These are phyloP conservation scores for Clitocybe nebularis DNA, from an alignment of 1,284 basidiomycete genomes.

Conservation along the genomic window DNA sequence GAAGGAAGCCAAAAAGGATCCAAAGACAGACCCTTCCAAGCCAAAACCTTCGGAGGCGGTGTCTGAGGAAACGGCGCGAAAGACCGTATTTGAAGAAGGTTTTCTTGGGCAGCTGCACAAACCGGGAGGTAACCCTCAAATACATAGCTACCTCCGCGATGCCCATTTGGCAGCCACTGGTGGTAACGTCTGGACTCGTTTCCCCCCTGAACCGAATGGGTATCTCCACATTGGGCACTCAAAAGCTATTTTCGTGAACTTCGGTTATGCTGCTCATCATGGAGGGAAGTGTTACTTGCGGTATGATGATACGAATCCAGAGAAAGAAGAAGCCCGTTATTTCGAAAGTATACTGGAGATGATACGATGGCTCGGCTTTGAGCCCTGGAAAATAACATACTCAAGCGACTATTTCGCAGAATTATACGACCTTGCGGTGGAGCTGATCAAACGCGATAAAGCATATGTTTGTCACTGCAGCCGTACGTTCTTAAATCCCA, in stretches of 20 bases:
- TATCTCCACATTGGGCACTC: conserved; percentile 97
- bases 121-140: conserved; percentile 93
- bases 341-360: conserved; percentile 97
- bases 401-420: conserved; percentile 96
- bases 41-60: conserved; percentile 28
- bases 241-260: conserved; percentile 98
- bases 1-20: conserved; percentile 55
- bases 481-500: conserved; percentile 48
- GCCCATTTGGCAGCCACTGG: conserved; percentile 81
- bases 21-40: conserved; percentile 28
- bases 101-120: conserved; percentile 93
- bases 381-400: conserved; percentile 99
- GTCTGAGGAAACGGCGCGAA: conserved; percentile 37
- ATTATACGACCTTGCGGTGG: conserved; percentile 87
- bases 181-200: conserved; percentile 90
- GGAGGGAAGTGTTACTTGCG: conserved; percentile 90
- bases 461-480: conserved; percentile 97
- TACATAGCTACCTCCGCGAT: conserved; percentile 73
- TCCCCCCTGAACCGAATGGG: conserved; percentile 98
- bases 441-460: conserved; percentile 87
- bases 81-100: conserved; percentile 89
- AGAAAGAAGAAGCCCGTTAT: conserved; percentile 94
- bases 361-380: conserved; percentile 95
- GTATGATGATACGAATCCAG: conserved; percentile 98
- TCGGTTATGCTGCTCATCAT: conserved; percentile 94